Percentiles rank a stretch among this genome's conserved stretches.
Conservation (phyloP, 1,139 yeast species). For the Schizosaccharomyces versatilis region DNA sequence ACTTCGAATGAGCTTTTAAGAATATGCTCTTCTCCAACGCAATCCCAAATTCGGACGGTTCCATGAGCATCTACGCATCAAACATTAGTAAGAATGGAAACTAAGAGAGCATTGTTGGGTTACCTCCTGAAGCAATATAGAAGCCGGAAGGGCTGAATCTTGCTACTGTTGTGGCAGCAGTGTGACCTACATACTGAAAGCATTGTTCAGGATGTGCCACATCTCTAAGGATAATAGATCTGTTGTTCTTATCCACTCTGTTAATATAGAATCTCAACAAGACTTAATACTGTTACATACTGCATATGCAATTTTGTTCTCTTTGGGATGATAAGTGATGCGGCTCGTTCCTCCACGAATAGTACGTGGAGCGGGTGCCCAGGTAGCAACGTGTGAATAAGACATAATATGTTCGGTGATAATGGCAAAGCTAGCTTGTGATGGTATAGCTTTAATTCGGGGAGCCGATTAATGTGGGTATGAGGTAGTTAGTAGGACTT, state of each 20-base stretch:
- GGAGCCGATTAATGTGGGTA: too few relatives aligned
- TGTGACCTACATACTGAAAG: slow-evolving; percentile 53
- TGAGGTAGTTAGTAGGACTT: too few relatives aligned
- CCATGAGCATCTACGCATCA: slow-evolving; percentile 25
- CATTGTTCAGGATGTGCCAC: slow-evolving; percentile 30
- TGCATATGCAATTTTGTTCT: slow-evolving; percentile 57
- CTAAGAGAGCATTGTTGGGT: not conserved
- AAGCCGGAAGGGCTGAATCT: slow-evolving; percentile 73
- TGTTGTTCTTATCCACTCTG: slow-evolving; percentile 30
- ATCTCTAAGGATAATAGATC: slow-evolving; percentile 52
- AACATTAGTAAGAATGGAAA: not conserved
- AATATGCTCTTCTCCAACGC: slow-evolving; percentile 33
- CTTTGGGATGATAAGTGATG: slow-evolving; percentile 45
- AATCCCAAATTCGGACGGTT: slow-evolving; percentile 72
- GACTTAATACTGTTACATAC: slow-evolving; percentile 9
- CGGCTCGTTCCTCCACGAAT: slow-evolving; percentile 47
- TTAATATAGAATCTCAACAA: not conserved
- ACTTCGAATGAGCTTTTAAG: slow-evolving; percentile 60
- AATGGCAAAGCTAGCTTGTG: too few relatives aligned
- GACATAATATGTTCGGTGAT: too few relatives aligned
- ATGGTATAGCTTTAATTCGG: too few relatives aligned
- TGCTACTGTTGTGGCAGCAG: slow-evolving; percentile 53
- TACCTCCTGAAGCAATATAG: slow-evolving; percentile 77
- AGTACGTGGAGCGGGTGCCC: slow-evolving; percentile 65
- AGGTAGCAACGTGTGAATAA: slow-evolving; percentile 12